Evolutionary conservation across 2,329 filamentous ascomycete genomes (phyloP), one percentile per base, ranked within the genome.

Genomic region (Alternaria brassicae): DNA sequence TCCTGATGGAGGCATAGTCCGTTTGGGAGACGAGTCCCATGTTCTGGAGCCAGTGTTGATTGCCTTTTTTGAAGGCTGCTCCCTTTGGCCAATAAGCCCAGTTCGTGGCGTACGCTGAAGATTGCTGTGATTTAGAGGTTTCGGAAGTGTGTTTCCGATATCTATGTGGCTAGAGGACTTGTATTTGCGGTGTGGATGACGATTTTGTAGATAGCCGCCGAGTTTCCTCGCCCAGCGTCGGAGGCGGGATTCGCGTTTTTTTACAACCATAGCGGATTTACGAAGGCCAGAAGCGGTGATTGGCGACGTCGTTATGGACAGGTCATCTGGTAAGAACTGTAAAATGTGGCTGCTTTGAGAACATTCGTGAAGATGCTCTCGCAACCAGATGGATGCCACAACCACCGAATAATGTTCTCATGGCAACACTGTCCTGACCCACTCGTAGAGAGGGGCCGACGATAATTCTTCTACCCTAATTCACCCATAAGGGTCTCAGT

Each of bases 191-290:
- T 56, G 53, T 12, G 53, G 57, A 12, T 56, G 47, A 3, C 47
- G 45, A 10, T 48, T 56, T 27, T 27, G 49, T 9, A 60, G 19
- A 52, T 47, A 60, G 12, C 57, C 32, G 17, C 53, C 47, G 9
- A 60, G 44, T 40, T 45, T 60, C 40, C 40, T 56, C 12, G 57
- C 47, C 57, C 57, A 60, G 30, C 36, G 45, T 8, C 32, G 40
- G 40, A 60, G 41, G 12, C 47, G 44, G 10, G 53, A 52, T 44
- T 52, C 40, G 40, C 47, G 57, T 17, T 60, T 60, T 21, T 36
- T 23, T 13, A 52, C 28, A 3, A 34, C 21, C 40, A 47, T 56
- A 28, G 10, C 25, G 17, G 34, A 19, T 12, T 30, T 51, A 19
- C 21, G 6, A 48, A 36, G 27, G 36, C 17, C 8, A 13, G 17